These are phyloP conservation scores for Yarrowia keelungensis DNA, from an alignment of 805 yeast genomes.

Conservation along the genomic window DNA sequence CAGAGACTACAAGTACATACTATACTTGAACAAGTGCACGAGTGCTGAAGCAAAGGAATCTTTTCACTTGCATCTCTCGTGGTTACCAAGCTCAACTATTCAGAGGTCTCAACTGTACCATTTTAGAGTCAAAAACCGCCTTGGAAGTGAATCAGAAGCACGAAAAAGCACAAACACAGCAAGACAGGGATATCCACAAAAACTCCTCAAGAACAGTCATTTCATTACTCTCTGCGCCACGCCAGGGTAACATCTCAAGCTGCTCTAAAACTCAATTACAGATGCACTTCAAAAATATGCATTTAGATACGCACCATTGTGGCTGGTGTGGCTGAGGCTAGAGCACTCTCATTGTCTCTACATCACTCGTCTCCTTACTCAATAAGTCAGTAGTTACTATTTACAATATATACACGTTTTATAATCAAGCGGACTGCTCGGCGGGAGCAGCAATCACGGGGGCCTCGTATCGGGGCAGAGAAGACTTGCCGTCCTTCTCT, in stretches of 20 bases:
- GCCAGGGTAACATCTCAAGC: conserved; percentile 10
- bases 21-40: too few relatives aligned
- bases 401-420: conserved; percentile 36
- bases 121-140: too few relatives aligned
- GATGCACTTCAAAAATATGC: conserved; percentile 16
- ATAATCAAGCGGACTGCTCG: conserved; percentile 21
- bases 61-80: too few relatives aligned
- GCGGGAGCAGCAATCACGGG: conserved; percentile 21
- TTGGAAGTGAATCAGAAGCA: too few relatives aligned
- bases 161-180: too few relatives aligned
- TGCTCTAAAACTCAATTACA: conserved; percentile 30
- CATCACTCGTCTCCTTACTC: background rate
- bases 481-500: conserved; percentile 38
- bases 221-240: background rate
- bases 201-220: too few relatives aligned
- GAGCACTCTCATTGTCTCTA: background rate
- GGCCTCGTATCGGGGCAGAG: conserved; percentile 35
- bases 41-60: too few relatives aligned
- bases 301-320: conserved; percentile 8
- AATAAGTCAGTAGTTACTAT: conserved; percentile 34
- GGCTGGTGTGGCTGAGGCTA: conserved; percentile 35
- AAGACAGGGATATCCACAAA: too few relatives aligned
- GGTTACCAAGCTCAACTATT: too few relatives aligned
- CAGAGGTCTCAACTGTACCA: too few relatives aligned
- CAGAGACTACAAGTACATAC: too few relatives aligned